Base-by-base conservation (phyloP, 2,329 filamentous ascomycete genomes). In the Coleophoma crateriformis region DNA sequence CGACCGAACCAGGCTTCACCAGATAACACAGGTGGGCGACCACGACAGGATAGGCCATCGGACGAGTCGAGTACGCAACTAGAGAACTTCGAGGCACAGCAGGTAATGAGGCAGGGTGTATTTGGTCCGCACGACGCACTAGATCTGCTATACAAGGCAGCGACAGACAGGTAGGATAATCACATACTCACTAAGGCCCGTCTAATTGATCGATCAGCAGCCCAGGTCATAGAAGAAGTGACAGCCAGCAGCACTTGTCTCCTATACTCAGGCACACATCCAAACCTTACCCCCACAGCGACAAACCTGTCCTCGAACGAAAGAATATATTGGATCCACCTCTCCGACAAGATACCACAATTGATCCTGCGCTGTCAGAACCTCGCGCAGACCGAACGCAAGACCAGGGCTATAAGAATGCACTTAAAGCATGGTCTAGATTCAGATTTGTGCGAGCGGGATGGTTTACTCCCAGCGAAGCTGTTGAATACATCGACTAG, bases 381-480 rank as follows among this genome's bases (percentile, higher is more conserved):
- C 52, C 50, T n/a, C 52, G 39, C 15, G 35, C 45, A n/a, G 51
- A 57, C 33, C 48, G 50, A 35, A 55, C 73, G 54, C 58, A 70
- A 45, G 74, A 81, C 54, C 71, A 76, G 32, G 76, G 82, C 46
- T 84, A 84, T 58, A 71, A 78, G 39, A 81, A 87, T 50, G 91
- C 91, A 0, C 71, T 96, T 52, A 84, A 82, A 61, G 87, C 90
- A n/a, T 99, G 94, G 94, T 83, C 85, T 2, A 78, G 90, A 55
- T 91, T 96, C 66, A 85, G 91, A 40, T 97, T 97, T 64, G 92
- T 97, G n/a, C 84, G 90, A 48, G 90, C 90, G 8, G 94, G 94
- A 10, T 97, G 92, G 92, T 94, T 99, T 66, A 95, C 90, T 0
- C 88, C 92, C 0, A 84, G 88, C 57, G 94, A 99, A 68, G 92